Evolutionary conservation across 106 monocot genomes (phyloP).

Genomic region (Vanilla planifolia): DNA sequence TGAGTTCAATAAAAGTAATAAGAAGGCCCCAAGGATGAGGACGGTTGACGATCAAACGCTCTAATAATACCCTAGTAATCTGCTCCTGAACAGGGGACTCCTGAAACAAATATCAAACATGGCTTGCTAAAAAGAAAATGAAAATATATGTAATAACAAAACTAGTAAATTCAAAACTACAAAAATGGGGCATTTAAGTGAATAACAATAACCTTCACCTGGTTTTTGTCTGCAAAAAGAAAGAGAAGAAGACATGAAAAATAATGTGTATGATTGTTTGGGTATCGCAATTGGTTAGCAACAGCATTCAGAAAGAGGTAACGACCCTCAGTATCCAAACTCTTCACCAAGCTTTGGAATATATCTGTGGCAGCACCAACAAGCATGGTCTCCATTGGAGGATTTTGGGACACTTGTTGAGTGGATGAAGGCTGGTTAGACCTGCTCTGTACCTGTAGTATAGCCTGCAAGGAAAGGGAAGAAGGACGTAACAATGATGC

Average conservation of each 20-base stretch:
- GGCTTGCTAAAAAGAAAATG: background rate
- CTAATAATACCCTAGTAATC: conserved; percentile 82
- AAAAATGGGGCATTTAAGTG: background rate
- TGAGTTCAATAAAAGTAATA: conserved; percentile 90
- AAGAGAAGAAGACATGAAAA: conserved; percentile 89
- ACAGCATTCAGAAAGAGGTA: conserved; percentile 90
- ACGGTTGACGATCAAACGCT: conserved; percentile 82
- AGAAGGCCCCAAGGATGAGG: conserved; percentile 97
- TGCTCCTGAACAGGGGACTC: conserved; percentile 51
- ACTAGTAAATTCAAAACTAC: background rate
- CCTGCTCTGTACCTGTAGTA: conserved; percentile 76
- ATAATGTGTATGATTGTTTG: conserved; percentile 95
- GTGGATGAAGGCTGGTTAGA: conserved; percentile 33
- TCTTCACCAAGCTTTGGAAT: conserved; percentile 59
- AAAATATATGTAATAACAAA: background rate
- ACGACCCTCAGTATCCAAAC: conserved; percentile 84
- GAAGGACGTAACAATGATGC: too few species aligned
- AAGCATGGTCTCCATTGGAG: conserved; percentile 58
- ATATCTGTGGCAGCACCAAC: conserved; percentile 79
- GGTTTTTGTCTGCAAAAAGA: conserved; percentile 72
- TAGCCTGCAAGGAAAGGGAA: conserved; percentile 44
- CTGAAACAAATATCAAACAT: background rate
- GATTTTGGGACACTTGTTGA: conserved; percentile 42
- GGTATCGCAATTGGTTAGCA: conserved; percentile 91
- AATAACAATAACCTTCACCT: conserved; percentile 25